Conservation (phyloP, 2,329 filamentous ascomycete species). For the Beauveria varroae region DNA sequence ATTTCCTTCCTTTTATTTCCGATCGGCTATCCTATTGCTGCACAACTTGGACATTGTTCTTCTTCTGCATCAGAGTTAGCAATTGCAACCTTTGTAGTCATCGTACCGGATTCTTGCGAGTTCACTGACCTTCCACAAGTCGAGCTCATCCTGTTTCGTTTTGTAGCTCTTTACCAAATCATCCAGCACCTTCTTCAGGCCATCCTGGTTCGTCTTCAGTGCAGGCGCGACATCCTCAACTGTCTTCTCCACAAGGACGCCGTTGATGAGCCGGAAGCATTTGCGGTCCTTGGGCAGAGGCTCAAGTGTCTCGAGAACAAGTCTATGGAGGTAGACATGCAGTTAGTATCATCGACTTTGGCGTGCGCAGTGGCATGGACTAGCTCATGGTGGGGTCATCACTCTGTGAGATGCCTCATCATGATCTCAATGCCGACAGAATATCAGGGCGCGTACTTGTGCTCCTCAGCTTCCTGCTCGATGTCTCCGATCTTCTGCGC, state of each 20-base stretch:
- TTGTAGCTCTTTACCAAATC: conserved; percentile 97
- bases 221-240: conserved; percentile 88
- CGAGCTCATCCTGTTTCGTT: conserved; percentile 85
- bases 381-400: background rate
- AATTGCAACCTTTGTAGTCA: background rate
- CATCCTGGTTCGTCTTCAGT: conserved; percentile 87
- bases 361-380: background rate
- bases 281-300: conserved; percentile 81
- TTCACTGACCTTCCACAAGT: conserved; percentile 86
- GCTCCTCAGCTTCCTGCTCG: conserved; percentile 94
- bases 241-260: conserved; percentile 87
- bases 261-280: conserved; percentile 98
- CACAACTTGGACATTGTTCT: conserved; percentile 83
- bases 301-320: conserved; percentile 85
- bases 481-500: conserved; percentile 96
- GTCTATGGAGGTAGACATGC: conserved; percentile 43
- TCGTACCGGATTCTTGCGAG: background rate
- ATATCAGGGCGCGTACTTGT: conserved; percentile 67
- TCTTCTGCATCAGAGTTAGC: conserved; percentile 52
- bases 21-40: conserved; percentile 49
- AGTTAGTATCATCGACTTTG: background rate
- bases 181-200: conserved; percentile 86
- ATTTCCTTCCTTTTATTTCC: conserved; percentile 19
- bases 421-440: background rate
- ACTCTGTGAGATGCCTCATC: background rate